Base-by-base conservation (phyloP, 148 eudicot species). In the Camellia lanceoleosa region DNA sequence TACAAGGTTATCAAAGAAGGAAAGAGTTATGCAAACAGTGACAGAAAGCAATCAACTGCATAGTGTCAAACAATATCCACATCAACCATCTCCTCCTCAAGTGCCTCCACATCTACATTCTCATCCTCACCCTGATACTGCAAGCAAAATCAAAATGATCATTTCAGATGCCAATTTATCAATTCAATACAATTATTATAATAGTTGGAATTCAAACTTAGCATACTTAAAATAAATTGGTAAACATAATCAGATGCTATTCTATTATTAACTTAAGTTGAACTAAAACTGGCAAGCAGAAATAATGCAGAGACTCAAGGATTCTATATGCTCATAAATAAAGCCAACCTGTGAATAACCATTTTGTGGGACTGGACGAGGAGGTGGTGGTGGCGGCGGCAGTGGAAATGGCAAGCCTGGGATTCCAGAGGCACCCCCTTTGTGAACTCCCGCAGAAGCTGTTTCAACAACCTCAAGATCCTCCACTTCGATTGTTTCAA, bases 41-140 rank as follows among this genome's bases (percentile, higher is more conserved):
- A 51, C 5, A 52, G 3, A 5, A 76, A 46, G 46, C 47, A 59
- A 49, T 49, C 15, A 10, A 46, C 49, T 54, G n/a, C 20, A 56
- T 46, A 66, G 47, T 8, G 4, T 84, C 81, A 89, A 77, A 88
- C 87, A 20, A 87, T 88, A 73, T 90, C 97, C 68, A 89, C 91
- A 68, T 90, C 93, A 44, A 83, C 87, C 43, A 69, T 18, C 54
- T 89, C 97, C 70, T 91, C 92, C 73, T 92, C 94, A 67, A 73
- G 61, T 42, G 77, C 91, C 61, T 86, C 92, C 74, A 84, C 85
- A 61, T 89, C 87, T 7, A 89, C 88, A 15, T 80, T 80, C 85
- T 88, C 91, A 68, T 91, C 89, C 12, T 85, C 85, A 23, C 83
- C 95, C 76, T 82, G 78, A 72, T 87, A 87, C 98, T 94, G 95